A percentile compares a stretch with the other conserved stretches of the same genome.
Conservation (phyloP, 2,329 filamentous ascomycete species). For the Pestalotiopsis fici region DNA sequence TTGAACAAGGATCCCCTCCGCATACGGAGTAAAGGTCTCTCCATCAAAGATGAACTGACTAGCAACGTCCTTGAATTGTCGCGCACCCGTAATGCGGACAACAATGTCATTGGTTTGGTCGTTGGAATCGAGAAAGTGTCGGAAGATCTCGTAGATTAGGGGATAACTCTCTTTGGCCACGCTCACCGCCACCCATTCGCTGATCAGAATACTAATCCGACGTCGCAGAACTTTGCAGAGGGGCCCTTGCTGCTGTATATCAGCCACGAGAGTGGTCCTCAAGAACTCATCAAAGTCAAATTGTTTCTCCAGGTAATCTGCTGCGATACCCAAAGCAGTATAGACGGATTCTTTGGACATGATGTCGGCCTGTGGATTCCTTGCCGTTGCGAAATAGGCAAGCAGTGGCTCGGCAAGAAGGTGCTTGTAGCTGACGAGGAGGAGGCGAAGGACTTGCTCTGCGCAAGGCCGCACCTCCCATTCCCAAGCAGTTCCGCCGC, state of each 20-base stretch:
- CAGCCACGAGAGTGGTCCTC: constrained; percentile 71
- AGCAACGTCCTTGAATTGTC: constrained; percentile 77
- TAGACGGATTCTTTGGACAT: constrained; percentile 93
- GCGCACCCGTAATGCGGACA: constrained; percentile 86
- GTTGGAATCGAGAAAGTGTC: constrained; percentile 76
- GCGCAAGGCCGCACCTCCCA: constrained; percentile 91
- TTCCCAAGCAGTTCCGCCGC: constrained; percentile 82
- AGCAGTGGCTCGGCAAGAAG: constrained; percentile 79
- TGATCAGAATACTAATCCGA: constrained; percentile 84
- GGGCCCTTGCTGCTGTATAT: constrained; percentile 66
- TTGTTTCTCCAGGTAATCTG: constrained; percentile 70
- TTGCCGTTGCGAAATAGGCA: constrained; percentile 78
- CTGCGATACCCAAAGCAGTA: constrained; percentile 85
- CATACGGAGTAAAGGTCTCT: constrained; percentile 75
- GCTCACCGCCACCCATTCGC: constrained; percentile 85
- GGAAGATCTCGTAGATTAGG: constrained; percentile 84
- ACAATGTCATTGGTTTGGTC: constrained; percentile 87
- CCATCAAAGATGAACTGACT: constrained; percentile 83
- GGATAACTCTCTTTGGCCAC: constrained; percentile 68
- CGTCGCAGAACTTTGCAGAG: constrained; percentile 82
- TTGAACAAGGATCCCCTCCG: constrained; percentile 69
- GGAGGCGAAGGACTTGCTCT: constrained; percentile 89
- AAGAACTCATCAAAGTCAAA: constrained; percentile 87
- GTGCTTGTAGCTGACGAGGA: constrained; percentile 85
- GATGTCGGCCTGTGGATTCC: constrained; percentile 66